phyloP scores from a whole-genome alignment of 1,139 yeast species.

The Taiozyma onychis region DNA sequence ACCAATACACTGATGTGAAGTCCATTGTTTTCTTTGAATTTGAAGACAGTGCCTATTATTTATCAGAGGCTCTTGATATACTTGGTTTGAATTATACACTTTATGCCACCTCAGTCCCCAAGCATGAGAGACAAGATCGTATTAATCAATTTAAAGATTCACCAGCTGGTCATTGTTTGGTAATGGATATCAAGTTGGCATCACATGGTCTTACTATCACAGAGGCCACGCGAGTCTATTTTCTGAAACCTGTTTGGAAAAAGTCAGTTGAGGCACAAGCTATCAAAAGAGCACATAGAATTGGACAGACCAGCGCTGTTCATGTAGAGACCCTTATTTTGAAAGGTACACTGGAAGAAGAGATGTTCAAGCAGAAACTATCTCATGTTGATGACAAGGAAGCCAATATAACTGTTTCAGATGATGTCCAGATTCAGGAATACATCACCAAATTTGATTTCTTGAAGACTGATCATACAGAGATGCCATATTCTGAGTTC shows the following conservation, averaged over 20 bases:
- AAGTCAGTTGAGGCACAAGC: slow-evolving; percentile 68
- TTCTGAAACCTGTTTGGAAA: slow-evolving; percentile 67
- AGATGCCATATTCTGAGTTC: slow-evolving; percentile 9
- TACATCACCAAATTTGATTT: slow-evolving; percentile 46
- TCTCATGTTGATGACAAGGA: slow-evolving; percentile 18
- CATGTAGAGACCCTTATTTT: slow-evolving; percentile 62
- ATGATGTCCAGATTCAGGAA: slow-evolving; percentile 54
- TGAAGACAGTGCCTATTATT: slow-evolving; percentile 64
- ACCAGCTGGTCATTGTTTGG: slow-evolving; percentile 44
- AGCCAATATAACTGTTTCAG: slow-evolving; percentile 33
- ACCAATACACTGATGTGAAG: slow-evolving; percentile 40
- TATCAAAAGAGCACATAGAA: slow-evolving; percentile 67
- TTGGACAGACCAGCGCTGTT: slow-evolving; percentile 54
- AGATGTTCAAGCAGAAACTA: slow-evolving; percentile 40
- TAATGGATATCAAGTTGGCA: slow-evolving; percentile 66
- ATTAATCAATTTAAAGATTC: slow-evolving; percentile 45
- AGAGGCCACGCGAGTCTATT: slow-evolving; percentile 63
- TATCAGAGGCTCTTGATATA: slow-evolving; percentile 58
- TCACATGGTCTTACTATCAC: slow-evolving; percentile 67
- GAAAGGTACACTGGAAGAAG: slow-evolving; percentile 60
- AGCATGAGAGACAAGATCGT: slow-evolving; percentile 46
- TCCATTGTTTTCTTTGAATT: slow-evolving; percentile 65
- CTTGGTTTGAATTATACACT: slow-evolving; percentile 55
- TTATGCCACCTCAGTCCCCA: slow-evolving; percentile 55
- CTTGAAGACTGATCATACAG: slow-evolving; percentile 19